These are phyloP conservation scores for Mortierella sp. DNA, from an alignment of 371 early-diverging fungal species.

Conservation along the genomic window DNA sequence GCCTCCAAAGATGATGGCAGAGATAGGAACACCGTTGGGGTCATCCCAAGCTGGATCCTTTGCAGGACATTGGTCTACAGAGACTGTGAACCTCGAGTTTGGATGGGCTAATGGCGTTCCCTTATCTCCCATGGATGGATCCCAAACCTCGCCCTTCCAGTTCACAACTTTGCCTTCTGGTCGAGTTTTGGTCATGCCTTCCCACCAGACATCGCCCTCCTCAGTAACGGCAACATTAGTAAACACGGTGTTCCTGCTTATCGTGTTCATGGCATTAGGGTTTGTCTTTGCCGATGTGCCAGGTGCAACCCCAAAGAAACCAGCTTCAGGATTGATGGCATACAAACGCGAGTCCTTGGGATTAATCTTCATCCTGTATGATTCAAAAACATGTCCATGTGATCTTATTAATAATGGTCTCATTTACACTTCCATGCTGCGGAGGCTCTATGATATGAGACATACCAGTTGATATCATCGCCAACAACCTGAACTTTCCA, in stretches of 20 bases:
- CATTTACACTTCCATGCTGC: not conserved
- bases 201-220: slow-evolving; percentile 65
- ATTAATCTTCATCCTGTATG: slow-evolving; percentile 55
- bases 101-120: slow-evolving; percentile 57
- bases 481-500: slow-evolving; percentile 62
- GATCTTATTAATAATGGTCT: too few species aligned
- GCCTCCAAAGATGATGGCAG: slow-evolving; percentile 63
- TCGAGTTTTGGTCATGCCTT: slow-evolving; percentile 59
- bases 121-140: slow-evolving; percentile 46
- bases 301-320: slow-evolving; percentile 66
- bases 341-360: slow-evolving; percentile 58
- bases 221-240: slow-evolving; percentile 62
- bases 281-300: slow-evolving; percentile 61
- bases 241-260: slow-evolving; percentile 56
- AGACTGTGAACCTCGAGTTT: slow-evolving; percentile 60
- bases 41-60: slow-evolving; percentile 60
- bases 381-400: not conserved
- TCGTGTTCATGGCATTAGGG: slow-evolving; percentile 60
- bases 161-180: slow-evolving; percentile 56
- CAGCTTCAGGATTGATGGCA: slow-evolving; percentile 65
- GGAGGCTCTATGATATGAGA: not conserved
- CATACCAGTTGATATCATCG: slow-evolving; percentile 61
- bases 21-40: slow-evolving; percentile 62
- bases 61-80: slow-evolving; percentile 56
- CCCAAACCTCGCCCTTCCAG: slow-evolving; percentile 60